Conservation (phyloP, 2,329 filamentous ascomycete species). For the Xylariaceae sp. region DNA sequence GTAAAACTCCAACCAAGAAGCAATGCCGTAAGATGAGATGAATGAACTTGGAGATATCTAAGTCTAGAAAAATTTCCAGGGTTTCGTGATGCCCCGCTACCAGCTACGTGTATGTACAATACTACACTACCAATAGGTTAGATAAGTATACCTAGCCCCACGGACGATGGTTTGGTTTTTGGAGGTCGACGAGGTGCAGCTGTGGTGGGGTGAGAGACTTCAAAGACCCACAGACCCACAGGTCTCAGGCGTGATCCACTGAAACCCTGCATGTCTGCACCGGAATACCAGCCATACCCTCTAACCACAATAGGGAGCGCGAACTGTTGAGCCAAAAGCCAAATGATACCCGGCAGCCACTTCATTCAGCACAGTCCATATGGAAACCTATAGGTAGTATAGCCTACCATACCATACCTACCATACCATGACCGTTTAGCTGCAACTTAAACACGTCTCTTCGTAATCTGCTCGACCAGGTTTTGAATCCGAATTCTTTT, state of each 20-base stretch:
- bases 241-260: too few relatives aligned
- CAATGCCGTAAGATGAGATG: background rate
- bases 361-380: background rate
- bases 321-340: too few relatives aligned
- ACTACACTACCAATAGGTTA: too few relatives aligned
- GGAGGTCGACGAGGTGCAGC: conserved; percentile 10
- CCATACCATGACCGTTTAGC: too few relatives aligned
- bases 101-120: background rate
- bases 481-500: too few relatives aligned
- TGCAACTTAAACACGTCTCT: too few relatives aligned
- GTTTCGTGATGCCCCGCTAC: conserved; percentile 18
- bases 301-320: too few relatives aligned
- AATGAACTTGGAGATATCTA: conserved; percentile 1
- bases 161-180: conserved; percentile 10
- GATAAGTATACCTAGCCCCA: conserved; percentile 9
- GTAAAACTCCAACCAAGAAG: background rate
- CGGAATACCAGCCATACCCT: conserved; percentile 2
- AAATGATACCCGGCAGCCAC: conserved; percentile 2
- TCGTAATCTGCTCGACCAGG: too few relatives aligned
- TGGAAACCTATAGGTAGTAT: too few relatives aligned
- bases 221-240: conserved; percentile 2
- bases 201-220: conserved; percentile 23
- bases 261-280: background rate
- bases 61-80: conserved; percentile 28
- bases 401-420: too few relatives aligned